A percentile compares a stretch with the other conserved stretches of the same genome.
These are phyloP conservation scores for Ophiorrhiza pumila DNA, from an alignment of 257 asterid species.

Conservation along the genomic window DNA sequence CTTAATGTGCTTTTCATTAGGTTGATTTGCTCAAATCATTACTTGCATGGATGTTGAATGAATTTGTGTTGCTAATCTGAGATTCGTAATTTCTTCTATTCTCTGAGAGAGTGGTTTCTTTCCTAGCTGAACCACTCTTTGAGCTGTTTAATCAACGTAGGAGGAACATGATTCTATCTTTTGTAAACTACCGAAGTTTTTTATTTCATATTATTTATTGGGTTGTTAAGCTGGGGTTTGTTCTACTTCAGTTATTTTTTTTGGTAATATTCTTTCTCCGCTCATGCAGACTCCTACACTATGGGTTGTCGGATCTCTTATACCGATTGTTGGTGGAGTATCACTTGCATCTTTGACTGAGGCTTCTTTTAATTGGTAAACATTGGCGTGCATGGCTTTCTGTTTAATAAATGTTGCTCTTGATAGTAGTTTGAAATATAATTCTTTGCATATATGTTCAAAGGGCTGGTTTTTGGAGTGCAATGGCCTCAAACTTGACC, in stretches of 20 bases:
- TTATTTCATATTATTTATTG: background rate
- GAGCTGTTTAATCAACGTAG: too few relatives aligned
- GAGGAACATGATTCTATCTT: background rate
- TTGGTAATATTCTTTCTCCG: slow-evolving; percentile 9
- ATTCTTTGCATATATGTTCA: slow-evolving; percentile 1
- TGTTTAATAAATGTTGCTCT: background rate
- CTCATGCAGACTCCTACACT: slow-evolving; percentile 57
- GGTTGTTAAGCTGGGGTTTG: background rate
- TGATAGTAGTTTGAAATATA: slow-evolving; percentile 8
- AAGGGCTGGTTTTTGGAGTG: slow-evolving; percentile 98
- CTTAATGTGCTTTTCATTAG: background rate
- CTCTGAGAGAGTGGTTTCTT: background rate
- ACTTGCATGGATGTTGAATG: background rate
- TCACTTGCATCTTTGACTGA: slow-evolving; percentile 89
- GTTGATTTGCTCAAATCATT: background rate
- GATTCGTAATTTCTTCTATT: background rate
- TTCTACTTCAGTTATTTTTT: background rate
- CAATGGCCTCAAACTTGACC: slow-evolving; percentile 96
- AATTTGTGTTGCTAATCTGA: slow-evolving; percentile 1
- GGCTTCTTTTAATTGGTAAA: slow-evolving; percentile 83
- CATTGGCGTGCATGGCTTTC: slow-evolving; percentile 19
- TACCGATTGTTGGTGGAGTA: slow-evolving; percentile 94
- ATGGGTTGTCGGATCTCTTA: slow-evolving; percentile 86
- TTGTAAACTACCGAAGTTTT: background rate
- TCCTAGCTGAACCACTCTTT: background rate